Conservation (phyloP, 176 grass and related monocot species). For the Thinopyrum elongatum region DNA sequence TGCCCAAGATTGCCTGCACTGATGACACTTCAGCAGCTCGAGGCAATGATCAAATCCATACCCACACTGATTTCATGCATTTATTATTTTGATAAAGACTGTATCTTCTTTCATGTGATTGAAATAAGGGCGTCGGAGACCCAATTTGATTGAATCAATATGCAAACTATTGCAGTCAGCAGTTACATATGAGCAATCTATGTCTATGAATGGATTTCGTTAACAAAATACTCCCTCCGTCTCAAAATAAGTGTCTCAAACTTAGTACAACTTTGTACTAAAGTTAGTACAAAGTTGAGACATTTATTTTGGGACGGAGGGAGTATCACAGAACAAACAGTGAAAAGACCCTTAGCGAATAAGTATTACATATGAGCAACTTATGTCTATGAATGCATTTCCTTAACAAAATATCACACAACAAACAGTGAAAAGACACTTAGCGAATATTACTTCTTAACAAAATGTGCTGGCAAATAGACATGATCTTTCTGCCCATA, state of each 20-base stretch:
- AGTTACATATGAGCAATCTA: slow-evolving; percentile 10
- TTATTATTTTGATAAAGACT: slow-evolving; percentile 37
- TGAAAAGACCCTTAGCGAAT: background rate
- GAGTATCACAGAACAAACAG: background rate
- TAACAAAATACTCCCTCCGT: background rate
- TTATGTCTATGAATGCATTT: background rate
- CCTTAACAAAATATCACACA: background rate
- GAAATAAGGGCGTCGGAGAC: slow-evolving; percentile 40
- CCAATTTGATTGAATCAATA: slow-evolving; percentile 19
- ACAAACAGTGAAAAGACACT: background rate
- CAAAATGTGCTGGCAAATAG: background rate
- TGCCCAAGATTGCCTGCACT: background rate
- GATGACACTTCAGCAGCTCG: slow-evolving; percentile 10
- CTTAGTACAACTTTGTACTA: no score
- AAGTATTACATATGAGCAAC: slow-evolving; percentile 3
- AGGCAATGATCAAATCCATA: background rate
- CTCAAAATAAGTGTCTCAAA: no score
- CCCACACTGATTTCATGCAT: slow-evolving; percentile 1
- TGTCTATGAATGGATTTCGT: background rate
- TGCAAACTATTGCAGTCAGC: slow-evolving; percentile 25
- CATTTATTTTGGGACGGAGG: no score
- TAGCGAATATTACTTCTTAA: background rate
- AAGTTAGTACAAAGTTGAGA: no score
- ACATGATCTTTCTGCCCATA: background rate
- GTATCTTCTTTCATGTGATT: slow-evolving; percentile 30